Evolutionary conservation across 331 rosid genomes (phyloP).

Genomic region (Acacia concinna): DNA sequence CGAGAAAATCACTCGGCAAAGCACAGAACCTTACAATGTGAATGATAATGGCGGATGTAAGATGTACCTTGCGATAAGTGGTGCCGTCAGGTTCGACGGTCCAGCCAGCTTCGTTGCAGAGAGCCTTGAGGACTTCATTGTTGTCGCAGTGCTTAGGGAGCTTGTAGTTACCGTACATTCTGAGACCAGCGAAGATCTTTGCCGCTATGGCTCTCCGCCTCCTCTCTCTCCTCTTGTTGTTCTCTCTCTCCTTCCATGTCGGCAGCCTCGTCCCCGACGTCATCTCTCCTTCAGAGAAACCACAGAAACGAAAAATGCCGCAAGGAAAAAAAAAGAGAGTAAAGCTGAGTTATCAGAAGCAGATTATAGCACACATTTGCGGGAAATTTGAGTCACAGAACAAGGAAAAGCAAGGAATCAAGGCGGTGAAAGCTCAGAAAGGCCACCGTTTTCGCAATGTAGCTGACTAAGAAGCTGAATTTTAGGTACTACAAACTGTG

Average conservation of each 20-base stretch:
- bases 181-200: slow-evolving; percentile 84
- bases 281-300: slow-evolving; percentile 35
- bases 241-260: slow-evolving; percentile 98
- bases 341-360: slow-evolving; percentile 21
- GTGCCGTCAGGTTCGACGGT: slow-evolving; percentile 97
- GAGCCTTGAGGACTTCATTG: slow-evolving; percentile 96
- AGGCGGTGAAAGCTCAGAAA: neutral
- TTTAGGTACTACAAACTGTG: too few species aligned
- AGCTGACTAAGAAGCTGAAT: neutral
- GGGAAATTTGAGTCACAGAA: slow-evolving; percentile 5
- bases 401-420: neutral
- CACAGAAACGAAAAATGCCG: neutral
- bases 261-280: slow-evolving; percentile 92
- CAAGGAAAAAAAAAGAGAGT: neutral
- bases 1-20: neutral
- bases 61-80: slow-evolving; percentile 85
- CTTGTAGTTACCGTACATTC: slow-evolving; percentile 88
- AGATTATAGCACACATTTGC: neutral
- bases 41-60: neutral
- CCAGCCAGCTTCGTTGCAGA: slow-evolving; percentile 96
- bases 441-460: neutral
- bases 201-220: slow-evolving; percentile 96
- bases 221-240: slow-evolving; percentile 92
- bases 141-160: slow-evolving; percentile 98
- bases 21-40: neutral